Percentiles rank a stretch among this genome's conserved stretches.
Conservation (phyloP, 2,329 filamentous ascomycete genomes). For the Aspergillus fumigatus region DNA sequence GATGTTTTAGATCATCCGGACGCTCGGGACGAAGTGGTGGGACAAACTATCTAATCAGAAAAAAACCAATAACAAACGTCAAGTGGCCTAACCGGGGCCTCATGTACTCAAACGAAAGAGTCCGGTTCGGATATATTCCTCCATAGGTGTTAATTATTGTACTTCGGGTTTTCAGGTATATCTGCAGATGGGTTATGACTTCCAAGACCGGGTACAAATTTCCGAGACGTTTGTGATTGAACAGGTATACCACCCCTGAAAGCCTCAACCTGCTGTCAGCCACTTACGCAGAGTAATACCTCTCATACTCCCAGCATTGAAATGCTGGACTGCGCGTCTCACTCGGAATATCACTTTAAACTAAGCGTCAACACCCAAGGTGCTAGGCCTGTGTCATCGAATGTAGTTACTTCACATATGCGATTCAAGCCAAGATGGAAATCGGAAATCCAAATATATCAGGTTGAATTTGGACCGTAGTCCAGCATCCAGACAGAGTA, state of each 20-base stretch:
- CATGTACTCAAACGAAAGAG: background rate
- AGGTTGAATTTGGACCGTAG: background rate
- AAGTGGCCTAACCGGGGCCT: background rate
- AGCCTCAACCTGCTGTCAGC: background rate
- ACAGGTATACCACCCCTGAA: background rate
- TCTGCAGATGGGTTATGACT: background rate
- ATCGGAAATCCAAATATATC: background rate
- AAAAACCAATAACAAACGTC: background rate
- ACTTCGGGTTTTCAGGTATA: background rate
- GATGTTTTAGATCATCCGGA: constrained; percentile 20
- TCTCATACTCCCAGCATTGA: background rate
- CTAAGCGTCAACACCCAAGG: background rate
- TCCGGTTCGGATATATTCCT: background rate
- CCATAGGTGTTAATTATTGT: background rate
- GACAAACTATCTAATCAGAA: constrained; percentile 10
- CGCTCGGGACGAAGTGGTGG: constrained; percentile 17
- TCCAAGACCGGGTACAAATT: background rate
- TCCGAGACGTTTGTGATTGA: background rate
- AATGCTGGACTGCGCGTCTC: background rate
- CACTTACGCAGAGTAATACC: background rate
- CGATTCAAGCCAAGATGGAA: background rate
- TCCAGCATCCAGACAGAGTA: background rate
- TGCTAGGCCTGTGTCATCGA: background rate
- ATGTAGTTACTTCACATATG: too few species aligned
- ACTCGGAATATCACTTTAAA: background rate